phyloP scores from a whole-genome alignment of 148 eudicot species.

The Dianthus caryophyllus region DNA sequence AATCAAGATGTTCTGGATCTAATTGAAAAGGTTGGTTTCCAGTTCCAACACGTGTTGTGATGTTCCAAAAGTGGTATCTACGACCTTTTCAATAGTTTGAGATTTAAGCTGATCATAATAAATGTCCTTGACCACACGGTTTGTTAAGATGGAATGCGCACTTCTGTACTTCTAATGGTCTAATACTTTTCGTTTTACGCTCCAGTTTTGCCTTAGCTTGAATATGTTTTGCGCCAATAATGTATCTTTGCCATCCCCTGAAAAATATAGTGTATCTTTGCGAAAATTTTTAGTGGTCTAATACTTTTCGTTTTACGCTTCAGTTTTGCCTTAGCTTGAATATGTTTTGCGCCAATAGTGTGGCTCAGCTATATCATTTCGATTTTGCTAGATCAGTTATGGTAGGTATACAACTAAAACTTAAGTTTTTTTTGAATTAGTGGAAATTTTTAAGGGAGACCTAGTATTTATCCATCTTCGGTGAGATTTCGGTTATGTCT shows the following conservation, averaged over 20 bases:
- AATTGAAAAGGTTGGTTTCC: slow-evolving; percentile 82
- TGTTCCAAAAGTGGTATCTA: background rate
- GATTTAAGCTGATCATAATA: background rate
- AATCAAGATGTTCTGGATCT: slow-evolving; percentile 93
- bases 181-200: no score
- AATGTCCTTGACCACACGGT: background rate
- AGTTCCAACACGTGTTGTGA: slow-evolving; percentile 10
- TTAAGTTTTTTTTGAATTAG: no score
- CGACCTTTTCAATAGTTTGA: no score
- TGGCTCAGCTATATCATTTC: background rate
- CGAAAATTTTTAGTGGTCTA: background rate
- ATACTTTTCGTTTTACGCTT: background rate
- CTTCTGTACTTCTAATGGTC: background rate
- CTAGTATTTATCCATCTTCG: background rate
- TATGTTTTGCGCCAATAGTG: background rate
- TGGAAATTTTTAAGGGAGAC: background rate
- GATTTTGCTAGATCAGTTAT: no score
- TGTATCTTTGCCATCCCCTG: background rate
- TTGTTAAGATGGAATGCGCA: background rate
- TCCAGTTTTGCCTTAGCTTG: no score
- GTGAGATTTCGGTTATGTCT: background rate
- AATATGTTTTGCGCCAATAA: background rate
- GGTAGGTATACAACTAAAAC: no score
- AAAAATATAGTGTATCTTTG: background rate
- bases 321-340: background rate